Percentiles rank a stretch among this genome's conserved stretches.
Conservation (phyloP, 139 green algal genomes). For the Chlamydomonas sp. region DNA sequence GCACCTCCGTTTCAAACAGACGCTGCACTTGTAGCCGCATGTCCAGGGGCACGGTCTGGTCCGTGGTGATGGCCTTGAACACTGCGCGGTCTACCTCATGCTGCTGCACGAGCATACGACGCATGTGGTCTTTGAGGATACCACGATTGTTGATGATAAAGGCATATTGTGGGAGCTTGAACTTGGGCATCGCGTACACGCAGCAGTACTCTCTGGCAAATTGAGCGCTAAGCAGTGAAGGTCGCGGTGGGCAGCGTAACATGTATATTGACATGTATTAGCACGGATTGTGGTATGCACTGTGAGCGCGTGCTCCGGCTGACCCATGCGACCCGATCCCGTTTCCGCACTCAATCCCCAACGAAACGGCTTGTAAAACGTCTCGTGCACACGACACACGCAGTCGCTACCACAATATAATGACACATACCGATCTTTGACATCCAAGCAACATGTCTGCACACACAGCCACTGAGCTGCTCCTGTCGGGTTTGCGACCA, state of each 20-base stretch:
- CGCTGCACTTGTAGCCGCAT: slow-evolving; percentile 65
- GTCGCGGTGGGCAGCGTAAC: too few species aligned
- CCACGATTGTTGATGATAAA: slow-evolving; percentile 6
- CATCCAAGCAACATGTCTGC: not conserved
- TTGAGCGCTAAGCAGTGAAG: too few species aligned
- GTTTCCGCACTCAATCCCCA: too few species aligned
- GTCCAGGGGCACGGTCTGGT: slow-evolving; percentile 60
- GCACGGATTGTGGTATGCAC: too few species aligned
- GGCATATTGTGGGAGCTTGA: slow-evolving; percentile 18
- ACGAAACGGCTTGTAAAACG: too few species aligned
- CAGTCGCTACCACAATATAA: too few species aligned
- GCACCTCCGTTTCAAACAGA: slow-evolving; percentile 68
- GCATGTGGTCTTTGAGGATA: slow-evolving; percentile 54
- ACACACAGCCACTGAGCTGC: not conserved
- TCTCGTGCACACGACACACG: too few species aligned
- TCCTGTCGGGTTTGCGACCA: not conserved
- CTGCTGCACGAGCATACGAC: slow-evolving; percentile 50
- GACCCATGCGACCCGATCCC: too few species aligned
- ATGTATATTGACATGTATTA: too few species aligned
- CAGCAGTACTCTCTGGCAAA: too few species aligned
- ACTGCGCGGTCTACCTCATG: slow-evolving; percentile 62
- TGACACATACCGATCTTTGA: not conserved
- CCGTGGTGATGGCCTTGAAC: slow-evolving; percentile 63
- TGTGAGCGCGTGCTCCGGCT: too few species aligned
- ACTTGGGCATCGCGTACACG: not conserved